A percentile compares a stretch with the other conserved stretches of the same genome.
Evolutionary conservation across 2,329 filamentous ascomycete species (phyloP).

Genomic region (Xylariaceae sp.): DNA sequence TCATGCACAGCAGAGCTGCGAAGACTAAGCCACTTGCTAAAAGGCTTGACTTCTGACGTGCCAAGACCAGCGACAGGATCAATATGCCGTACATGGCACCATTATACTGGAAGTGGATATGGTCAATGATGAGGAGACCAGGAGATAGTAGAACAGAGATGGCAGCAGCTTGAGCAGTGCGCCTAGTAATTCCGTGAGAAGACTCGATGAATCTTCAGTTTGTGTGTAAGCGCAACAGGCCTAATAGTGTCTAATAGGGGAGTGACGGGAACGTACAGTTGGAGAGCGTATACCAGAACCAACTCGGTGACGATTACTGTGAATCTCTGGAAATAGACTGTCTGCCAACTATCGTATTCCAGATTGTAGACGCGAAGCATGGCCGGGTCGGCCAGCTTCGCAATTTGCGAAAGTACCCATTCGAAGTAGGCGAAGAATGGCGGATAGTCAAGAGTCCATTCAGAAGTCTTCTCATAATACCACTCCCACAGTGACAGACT

Average conservation of each 20-base stretch:
- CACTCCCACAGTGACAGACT: constrained; percentile 84
- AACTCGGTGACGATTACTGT: constrained; percentile 87
- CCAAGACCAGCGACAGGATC: constrained; percentile 82
- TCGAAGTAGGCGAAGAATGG: constrained; percentile 98
- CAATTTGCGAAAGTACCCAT: constrained; percentile 84
- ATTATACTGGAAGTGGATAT: constrained; percentile 98
- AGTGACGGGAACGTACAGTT: constrained; percentile 57
- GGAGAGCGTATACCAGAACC: constrained; percentile 79
- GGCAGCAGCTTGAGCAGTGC: constrained; percentile 80
- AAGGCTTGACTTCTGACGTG: constrained; percentile 73
- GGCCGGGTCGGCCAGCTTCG: constrained; percentile 72
- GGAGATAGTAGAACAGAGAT: constrained; percentile 90
- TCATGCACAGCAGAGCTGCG: constrained; percentile 84
- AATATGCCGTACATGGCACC: constrained; percentile 93
- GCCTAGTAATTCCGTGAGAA: constrained; percentile 65
- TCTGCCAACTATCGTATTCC: constrained; percentile 88
- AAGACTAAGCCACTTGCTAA: constrained; percentile 82
- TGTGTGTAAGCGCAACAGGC: constrained; percentile 15
- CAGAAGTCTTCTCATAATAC: constrained; percentile 97
- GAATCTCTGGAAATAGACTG: constrained; percentile 88
- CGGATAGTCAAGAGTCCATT: constrained; percentile 99
- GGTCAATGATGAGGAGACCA: constrained; percentile 93
- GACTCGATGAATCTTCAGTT: constrained; percentile 71
- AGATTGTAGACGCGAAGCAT: constrained; percentile 85
- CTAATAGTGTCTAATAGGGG: neutral